These are phyloP conservation scores for Amaranthus tricolor DNA, from an alignment of 179 eudicot genomes.

Conservation along the genomic window DNA sequence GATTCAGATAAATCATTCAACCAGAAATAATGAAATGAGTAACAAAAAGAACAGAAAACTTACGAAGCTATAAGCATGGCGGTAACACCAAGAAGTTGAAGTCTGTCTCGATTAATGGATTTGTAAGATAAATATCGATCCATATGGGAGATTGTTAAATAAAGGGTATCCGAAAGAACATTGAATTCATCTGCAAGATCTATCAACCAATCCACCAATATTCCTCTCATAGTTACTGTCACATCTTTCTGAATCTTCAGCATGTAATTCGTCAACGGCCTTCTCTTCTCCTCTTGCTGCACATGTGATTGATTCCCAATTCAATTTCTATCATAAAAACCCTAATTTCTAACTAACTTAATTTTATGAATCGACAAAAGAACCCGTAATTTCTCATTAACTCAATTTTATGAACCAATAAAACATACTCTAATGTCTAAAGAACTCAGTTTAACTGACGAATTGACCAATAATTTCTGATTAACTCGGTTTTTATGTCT, in stretches of 20 bases:
- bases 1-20: not conserved
- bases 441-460: too few species aligned
- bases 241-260: slow-evolving; percentile 44
- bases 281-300: slow-evolving; percentile 41
- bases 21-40: not conserved
- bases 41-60: slow-evolving; percentile 3
- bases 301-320: slow-evolving; percentile 1
- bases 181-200: slow-evolving; percentile 52
- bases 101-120: slow-evolving; percentile 34
- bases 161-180: slow-evolving; percentile 43
- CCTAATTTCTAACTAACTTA: slow-evolving; percentile 1
- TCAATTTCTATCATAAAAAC: slow-evolving; percentile 11
- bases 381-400: too few species aligned
- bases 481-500: too few species aligned
- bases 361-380: too few species aligned
- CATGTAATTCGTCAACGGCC: slow-evolving; percentile 37
- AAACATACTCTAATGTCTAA: too few species aligned
- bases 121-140: slow-evolving; percentile 43
- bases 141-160: slow-evolving; percentile 38
- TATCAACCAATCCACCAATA: slow-evolving; percentile 48
- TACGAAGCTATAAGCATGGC: slow-evolving; percentile 54
- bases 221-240: slow-evolving; percentile 47
- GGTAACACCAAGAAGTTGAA: slow-evolving; percentile 49
- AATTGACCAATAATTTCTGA: too few species aligned
- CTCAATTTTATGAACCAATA: too few species aligned